Evolutionary conservation across 148 eudicot genomes (phyloP), one percentile per base, ranked within the genome.

Genomic region (Salicornia ramosissima): DNA sequence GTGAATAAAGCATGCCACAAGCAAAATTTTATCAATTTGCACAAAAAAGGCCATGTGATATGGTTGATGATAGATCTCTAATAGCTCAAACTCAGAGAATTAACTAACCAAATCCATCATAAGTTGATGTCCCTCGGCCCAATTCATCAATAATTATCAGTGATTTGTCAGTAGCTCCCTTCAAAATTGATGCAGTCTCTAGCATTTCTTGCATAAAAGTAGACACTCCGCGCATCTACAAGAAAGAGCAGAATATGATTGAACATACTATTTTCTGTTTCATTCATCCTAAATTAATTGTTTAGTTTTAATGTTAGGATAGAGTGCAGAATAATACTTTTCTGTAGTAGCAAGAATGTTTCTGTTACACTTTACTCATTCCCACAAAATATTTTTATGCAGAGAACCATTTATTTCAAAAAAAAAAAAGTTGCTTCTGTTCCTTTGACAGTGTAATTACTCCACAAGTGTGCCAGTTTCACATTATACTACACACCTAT

Each of bases 141-240:
- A 94, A 80, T 83, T 94, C 99, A 63, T 94, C 99, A 79, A 94
- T 91, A 49, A 94, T 91, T 33, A 94, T 84, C 72, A 94, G 71
- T 1, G 99, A 94, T 80, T 88, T 94, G 50, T 87, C 85, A 62
- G 97, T 90, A 65, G 97, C 97, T 67, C 99, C 99, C 79, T 87
- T 94, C 83, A 94, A 86, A 74, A 94, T 94, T 70, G 99, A 87
- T 40, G 99, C 97, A 69, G 99, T 94, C 87, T 94, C 99, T 1
- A 94, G 96, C 99, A 94, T 94, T 86, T 94, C 99, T 90, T 94
- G 99, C 99, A 94, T 94, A 74, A 94, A 94, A 22, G 99, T 94
- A 51, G 99, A 94, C 69, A 94, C 97, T 76, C 99, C 99, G 68
- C 96, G 92, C 79, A 94, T 76, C 99, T 94, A 74, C 67, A 73